phyloP scores from a whole-genome alignment of 208 protist genomes.

The Crithidia sp. region DNA sequence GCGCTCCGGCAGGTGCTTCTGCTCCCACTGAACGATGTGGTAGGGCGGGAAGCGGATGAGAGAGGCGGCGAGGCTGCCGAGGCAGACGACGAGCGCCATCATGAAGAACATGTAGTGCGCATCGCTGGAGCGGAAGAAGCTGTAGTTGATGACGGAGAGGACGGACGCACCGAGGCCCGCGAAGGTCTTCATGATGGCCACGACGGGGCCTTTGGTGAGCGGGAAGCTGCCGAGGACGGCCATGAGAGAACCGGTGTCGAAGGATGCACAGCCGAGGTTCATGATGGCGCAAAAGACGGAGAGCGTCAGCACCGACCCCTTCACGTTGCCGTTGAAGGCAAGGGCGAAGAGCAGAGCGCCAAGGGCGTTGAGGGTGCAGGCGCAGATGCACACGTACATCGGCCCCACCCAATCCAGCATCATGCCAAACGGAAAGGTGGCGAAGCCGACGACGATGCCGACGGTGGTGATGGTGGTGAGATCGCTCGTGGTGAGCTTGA shows the following conservation, averaged over 20 bases:
- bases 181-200: conserved; percentile 67
- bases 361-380: conserved; percentile 32
- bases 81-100: conserved; percentile 25
- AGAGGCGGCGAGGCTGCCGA: conserved; percentile 27
- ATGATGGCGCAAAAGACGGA: conserved; percentile 61
- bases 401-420: conserved; percentile 68
- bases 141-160: conserved; percentile 50
- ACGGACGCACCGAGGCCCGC: conserved; percentile 52
- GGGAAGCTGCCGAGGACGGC: conserved; percentile 64
- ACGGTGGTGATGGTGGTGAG: conserved; percentile 68
- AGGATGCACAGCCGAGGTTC: conserved; percentile 55
- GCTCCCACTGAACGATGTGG: conserved; percentile 44
- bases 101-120: conserved; percentile 70
- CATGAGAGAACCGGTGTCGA: conserved; percentile 73
- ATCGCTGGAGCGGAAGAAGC: conserved; percentile 48
- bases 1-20: conserved; percentile 32
- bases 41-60: conserved; percentile 59
- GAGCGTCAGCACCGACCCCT: conserved; percentile 33
- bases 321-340: conserved; percentile 52
- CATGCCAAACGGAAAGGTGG: conserved; percentile 54
- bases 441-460: conserved; percentile 49
- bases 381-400: conserved; percentile 40
- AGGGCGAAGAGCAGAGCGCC: conserved; percentile 60
- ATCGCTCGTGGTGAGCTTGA: conserved; percentile 37
- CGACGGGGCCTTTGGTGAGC: conserved; percentile 42